phyloP scores from a whole-genome alignment of 176 grass and related monocot species.

The Oryza glaberrima region DNA sequence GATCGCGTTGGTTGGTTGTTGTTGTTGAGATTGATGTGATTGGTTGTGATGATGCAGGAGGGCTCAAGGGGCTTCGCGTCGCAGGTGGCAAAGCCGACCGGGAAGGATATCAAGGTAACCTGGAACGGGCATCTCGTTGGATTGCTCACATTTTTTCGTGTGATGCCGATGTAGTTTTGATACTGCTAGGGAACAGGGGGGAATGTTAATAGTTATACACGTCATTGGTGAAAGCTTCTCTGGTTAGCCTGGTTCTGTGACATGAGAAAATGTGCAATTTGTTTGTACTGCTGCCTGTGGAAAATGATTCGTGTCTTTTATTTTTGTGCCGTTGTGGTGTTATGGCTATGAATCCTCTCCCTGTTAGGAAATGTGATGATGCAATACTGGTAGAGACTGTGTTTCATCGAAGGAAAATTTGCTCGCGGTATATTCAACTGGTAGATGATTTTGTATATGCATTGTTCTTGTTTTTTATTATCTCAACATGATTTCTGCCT shows the following conservation, averaged over 20 bases:
- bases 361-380: not conserved
- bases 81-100: slow-evolving; percentile 29
- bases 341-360: not conserved
- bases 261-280: not conserved
- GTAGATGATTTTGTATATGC: not conserved
- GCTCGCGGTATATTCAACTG: not conserved
- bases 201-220: not conserved
- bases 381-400: not conserved
- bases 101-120: slow-evolving; percentile 26
- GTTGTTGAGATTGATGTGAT: not conserved
- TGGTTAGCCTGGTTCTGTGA: not conserved
- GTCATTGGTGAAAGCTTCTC: no score
- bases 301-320: not conserved
- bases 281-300: not conserved
- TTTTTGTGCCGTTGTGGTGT: not conserved
- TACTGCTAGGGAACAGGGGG: not conserved
- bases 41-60: slow-evolving; percentile 43
- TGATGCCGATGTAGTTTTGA: not conserved
- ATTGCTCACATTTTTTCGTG: not conserved
- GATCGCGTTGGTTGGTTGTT: not conserved
- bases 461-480: not conserved
- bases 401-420: not conserved
- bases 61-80: slow-evolving; percentile 39
- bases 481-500: not conserved
- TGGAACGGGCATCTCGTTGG: not conserved